These are phyloP conservation scores for Sistotremastrum suecicum DNA, from an alignment of 768 basidiomycete species.

Conservation along the genomic window DNA sequence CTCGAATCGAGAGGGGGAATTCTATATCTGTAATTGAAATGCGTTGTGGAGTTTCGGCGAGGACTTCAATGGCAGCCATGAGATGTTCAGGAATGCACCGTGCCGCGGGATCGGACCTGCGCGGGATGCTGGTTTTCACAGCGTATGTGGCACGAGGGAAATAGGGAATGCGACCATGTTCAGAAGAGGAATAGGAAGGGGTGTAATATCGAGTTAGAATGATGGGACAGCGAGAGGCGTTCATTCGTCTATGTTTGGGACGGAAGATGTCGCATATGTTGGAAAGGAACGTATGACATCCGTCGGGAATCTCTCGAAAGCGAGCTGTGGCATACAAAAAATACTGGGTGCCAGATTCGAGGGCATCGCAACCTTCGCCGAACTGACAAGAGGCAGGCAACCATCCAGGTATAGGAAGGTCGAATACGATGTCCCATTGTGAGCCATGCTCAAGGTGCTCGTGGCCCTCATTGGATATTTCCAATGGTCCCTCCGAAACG, in stretches of 20 bases:
- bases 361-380: slow-evolving; percentile 19
- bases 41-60: slow-evolving; percentile 47
- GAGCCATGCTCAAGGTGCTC: slow-evolving; percentile 44
- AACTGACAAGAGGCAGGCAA: slow-evolving; percentile 40
- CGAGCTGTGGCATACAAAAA: slow-evolving; percentile 53
- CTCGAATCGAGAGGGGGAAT: slow-evolving; percentile 42
- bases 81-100: slow-evolving; percentile 34
- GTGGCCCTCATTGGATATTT: slow-evolving; percentile 49
- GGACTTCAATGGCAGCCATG: slow-evolving; percentile 47
- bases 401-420: slow-evolving; percentile 84
- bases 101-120: background rate
- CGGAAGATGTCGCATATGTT: slow-evolving; percentile 44
- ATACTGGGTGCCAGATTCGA: slow-evolving; percentile 43
- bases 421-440: slow-evolving; percentile 65
- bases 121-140: background rate
- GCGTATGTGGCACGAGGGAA: slow-evolving; percentile 16
- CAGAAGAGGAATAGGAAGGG: slow-evolving; percentile 2
- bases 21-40: slow-evolving; percentile 29
- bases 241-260: slow-evolving; percentile 25
- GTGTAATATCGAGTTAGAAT: slow-evolving; percentile 28
- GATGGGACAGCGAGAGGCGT: slow-evolving; percentile 29
- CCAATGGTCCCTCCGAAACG: slow-evolving; percentile 33
- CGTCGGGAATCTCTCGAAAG: slow-evolving; percentile 33
- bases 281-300: slow-evolving; percentile 27
- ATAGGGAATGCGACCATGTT: slow-evolving; percentile 19